Evolutionary conservation across 164 flowering plant genomes (phyloP).

Genomic region (Malania oleifera): DNA sequence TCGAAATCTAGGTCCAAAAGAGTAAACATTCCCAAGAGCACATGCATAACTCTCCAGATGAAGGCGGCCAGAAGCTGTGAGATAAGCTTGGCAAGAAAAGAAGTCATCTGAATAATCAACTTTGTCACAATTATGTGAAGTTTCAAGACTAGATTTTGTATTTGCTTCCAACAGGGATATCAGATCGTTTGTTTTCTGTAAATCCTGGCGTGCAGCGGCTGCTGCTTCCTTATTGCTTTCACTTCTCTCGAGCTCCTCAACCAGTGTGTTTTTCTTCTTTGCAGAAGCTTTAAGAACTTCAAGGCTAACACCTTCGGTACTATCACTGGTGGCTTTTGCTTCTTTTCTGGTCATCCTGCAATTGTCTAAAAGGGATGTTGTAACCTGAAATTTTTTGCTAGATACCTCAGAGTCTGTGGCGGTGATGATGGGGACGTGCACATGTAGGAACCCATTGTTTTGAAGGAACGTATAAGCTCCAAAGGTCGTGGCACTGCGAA

Average conservation of each 20-base stretch:
- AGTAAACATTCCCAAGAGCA: constrained; percentile 84
- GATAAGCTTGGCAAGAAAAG: constrained; percentile 46
- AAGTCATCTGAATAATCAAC: constrained; percentile 38
- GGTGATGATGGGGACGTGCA: constrained; percentile 76
- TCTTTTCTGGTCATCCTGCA: constrained; percentile 19
- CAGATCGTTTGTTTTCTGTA: constrained; percentile 56
- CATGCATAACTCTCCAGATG: constrained; percentile 89
- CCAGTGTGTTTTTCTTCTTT: constrained; percentile 47
- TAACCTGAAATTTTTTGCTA: constrained; percentile 53
- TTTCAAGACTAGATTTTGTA: constrained; percentile 28
- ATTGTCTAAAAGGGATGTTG: constrained; percentile 37
- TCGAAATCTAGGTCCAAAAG: constrained; percentile 81
- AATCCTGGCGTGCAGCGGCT: constrained; percentile 61
- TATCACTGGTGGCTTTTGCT: constrained; percentile 20
- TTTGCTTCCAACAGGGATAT: constrained; percentile 57
- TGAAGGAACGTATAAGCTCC: constrained; percentile 75
- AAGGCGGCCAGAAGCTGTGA: constrained; percentile 60
- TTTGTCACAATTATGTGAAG: constrained; percentile 17
- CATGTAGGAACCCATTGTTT: constrained; percentile 58
- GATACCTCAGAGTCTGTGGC: constrained; percentile 48
- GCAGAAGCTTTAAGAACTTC: constrained; percentile 54
- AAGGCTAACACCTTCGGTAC: constrained; percentile 31
- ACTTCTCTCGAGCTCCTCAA: constrained; percentile 73
- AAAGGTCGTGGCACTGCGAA: constrained; percentile 50
- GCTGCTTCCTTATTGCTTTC: constrained; percentile 80